Percentiles rank a stretch among this genome's conserved stretches.
These are phyloP conservation scores for Xylariaceae sp. DNA, from an alignment of 2,329 filamentous ascomycete species.

Conservation along the genomic window DNA sequence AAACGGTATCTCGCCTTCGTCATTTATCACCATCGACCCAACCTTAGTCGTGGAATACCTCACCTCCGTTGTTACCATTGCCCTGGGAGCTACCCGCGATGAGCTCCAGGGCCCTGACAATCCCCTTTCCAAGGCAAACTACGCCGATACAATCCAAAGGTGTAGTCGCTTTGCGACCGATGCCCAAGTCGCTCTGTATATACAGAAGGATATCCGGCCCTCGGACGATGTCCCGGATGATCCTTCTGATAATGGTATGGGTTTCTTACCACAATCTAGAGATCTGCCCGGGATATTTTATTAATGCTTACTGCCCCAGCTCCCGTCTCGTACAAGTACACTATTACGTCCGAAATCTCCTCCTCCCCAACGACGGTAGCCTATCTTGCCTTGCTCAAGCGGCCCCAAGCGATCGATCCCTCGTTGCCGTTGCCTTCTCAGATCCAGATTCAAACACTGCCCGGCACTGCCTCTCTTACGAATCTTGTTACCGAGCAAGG, in stretches of 20 bases:
- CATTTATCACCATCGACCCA: slow-evolving; percentile 66
- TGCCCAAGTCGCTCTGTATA: slow-evolving; percentile 83
- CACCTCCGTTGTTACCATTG: slow-evolving; percentile 69
- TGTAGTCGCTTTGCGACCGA: slow-evolving; percentile 90
- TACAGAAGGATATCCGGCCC: slow-evolving; percentile 77
- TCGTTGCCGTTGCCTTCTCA: slow-evolving; percentile 81
- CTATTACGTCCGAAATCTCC: slow-evolving; percentile 78
- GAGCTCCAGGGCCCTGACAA: slow-evolving; percentile 83
- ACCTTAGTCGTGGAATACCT: slow-evolving; percentile 72
- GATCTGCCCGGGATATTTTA: neutral
- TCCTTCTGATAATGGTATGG: slow-evolving; percentile 48
- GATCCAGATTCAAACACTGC: slow-evolving; percentile 90
- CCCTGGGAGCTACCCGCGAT: slow-evolving; percentile 72
- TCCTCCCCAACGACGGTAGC: slow-evolving; percentile 78
- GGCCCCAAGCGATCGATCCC: slow-evolving; percentile 84
- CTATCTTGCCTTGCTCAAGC: slow-evolving; percentile 88
- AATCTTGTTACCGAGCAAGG: slow-evolving; percentile 70
- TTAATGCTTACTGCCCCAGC: slow-evolving; percentile 41
- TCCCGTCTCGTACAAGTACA: slow-evolving; percentile 70
- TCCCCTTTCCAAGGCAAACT: slow-evolving; percentile 72
- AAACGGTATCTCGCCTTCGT: slow-evolving; percentile 50
- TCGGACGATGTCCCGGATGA: slow-evolving; percentile 56
- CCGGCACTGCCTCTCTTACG: slow-evolving; percentile 74
- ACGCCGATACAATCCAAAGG: slow-evolving; percentile 80
- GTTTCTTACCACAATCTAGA: slow-evolving; percentile 8